Evolutionary conservation across 305 asterid species (phyloP).

Genomic region (Fraxinus paxiana): DNA sequence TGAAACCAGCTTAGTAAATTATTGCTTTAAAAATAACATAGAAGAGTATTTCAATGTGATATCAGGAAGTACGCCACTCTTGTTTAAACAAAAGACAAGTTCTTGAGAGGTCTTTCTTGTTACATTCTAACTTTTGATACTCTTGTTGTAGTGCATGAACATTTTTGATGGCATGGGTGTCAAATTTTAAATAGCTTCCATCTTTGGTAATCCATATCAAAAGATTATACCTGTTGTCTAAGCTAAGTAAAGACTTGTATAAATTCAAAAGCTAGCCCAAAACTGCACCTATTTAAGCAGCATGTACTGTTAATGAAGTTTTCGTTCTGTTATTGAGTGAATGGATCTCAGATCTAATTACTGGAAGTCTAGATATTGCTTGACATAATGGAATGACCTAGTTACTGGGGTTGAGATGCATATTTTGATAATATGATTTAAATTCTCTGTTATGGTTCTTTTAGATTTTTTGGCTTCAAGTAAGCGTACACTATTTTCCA

Average conservation of each 20-base stretch:
- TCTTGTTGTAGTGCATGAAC: neutral
- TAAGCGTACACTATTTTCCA: neutral
- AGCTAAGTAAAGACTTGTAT: neutral
- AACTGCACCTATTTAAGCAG: neutral
- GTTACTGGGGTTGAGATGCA: conserved; percentile 15
- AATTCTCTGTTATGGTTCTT: neutral
- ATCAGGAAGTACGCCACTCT: neutral
- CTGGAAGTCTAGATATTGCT: neutral
- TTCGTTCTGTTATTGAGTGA: neutral
- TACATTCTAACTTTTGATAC: neutral
- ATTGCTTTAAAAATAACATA: neutral
- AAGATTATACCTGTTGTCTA: neutral
- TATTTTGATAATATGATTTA: conserved; percentile 5
- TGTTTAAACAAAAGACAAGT: neutral
- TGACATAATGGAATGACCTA: neutral
- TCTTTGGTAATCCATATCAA: neutral
- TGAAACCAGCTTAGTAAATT: neutral
- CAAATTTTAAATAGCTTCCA: neutral
- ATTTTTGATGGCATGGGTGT: neutral
- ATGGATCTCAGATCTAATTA: conserved; percentile 1
- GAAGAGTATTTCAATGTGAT: neutral
- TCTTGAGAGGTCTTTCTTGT: neutral
- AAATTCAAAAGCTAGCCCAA: neutral
- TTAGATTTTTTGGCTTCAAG: conserved; percentile 21
- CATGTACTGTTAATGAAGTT: neutral